Base-by-base conservation (phyloP, 192 early-diverging fungal genomes). In the Podila epicladia region DNA sequence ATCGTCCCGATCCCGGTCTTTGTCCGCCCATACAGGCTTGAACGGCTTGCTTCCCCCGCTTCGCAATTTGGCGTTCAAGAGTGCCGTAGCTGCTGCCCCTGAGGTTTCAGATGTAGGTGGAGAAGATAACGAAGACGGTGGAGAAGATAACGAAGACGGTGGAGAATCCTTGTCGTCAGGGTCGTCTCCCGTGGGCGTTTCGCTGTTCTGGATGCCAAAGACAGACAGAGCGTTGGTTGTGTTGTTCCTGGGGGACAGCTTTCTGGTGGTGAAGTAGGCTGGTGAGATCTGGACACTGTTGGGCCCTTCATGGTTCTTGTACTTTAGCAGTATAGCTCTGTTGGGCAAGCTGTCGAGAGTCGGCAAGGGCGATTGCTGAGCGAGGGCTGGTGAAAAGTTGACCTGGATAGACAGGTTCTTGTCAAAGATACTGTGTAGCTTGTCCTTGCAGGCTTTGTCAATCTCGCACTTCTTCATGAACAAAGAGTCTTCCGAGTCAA, bases 371-470 rank as follows among this genome's bases (percentile, higher is more conserved):
- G 68, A 71, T n/a, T 71, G 69, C 65, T 66, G 69, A 31, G 69
- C 75, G 8, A 71, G 41, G 15, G 68, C 69, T 8, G 75, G 75
- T 2, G 50, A 55, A 37, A 78, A 71, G 4, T 66, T 41, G 37
- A 78, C 75, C 15, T 31, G 48, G 59, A 79, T 55, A 28, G 65
- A 50, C 45, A 85, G 77, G 31, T 82, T 65, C 35, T 66, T 55
- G 61, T 83, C 82, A 75, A 85, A 85, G 26, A 72, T 26, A 0
- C 71, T 65, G 51, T 74, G 75, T 5, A 67, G 48, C 22, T 73
- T 73, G 51, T 86, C 85, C 29, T 82, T 80, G 65, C 67, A 73
- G 7, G 85, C 85, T 37, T 75, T 72, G 67, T 86, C 85, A 4
- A 86, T 65, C 12, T 83, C 82, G 28, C n/a, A 29, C 64, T 86